These are phyloP conservation scores for Fusarium tuaranense DNA, from an alignment of 2,329 filamentous ascomycete species.

Conservation along the genomic window DNA sequence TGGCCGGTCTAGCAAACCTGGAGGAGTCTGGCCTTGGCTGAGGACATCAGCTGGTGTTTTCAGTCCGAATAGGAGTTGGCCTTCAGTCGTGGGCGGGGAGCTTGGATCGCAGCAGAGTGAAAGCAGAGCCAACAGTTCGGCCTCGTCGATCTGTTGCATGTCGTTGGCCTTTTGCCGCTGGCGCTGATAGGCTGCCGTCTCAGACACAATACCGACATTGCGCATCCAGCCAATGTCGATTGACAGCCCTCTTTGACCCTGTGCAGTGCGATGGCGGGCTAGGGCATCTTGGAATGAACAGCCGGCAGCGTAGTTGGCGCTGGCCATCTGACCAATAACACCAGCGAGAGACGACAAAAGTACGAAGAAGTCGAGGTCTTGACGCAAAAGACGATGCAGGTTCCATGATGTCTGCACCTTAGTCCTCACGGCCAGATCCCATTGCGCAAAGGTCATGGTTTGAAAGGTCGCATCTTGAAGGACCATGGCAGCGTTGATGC, in stretches of 20 bases:
- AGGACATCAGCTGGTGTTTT: not conserved
- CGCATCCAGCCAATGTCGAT: not conserved
- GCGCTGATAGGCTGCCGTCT: not conserved
- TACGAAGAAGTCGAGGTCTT: not conserved
- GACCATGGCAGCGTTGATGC: not conserved
- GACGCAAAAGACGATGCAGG: not conserved
- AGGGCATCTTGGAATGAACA: not conserved
- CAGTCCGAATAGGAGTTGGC: not conserved
- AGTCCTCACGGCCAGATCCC: not conserved
- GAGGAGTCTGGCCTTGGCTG: not conserved
- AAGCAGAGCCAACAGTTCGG: not conserved
- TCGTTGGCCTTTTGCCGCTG: not conserved
- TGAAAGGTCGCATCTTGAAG: not conserved
- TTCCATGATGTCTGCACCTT: not conserved
- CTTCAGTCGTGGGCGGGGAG: not conserved
- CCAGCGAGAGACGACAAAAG: not conserved
- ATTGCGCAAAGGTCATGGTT: not conserved
- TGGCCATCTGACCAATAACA: not conserved
- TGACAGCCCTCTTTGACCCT: not conserved
- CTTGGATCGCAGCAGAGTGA: not conserved
- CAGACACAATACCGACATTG: not conserved
- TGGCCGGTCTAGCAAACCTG: not conserved
- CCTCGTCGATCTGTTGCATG: not conserved
- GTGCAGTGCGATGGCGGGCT: not conserved
- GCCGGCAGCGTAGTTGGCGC: not conserved